These are phyloP conservation scores for Phytophthora hibernalis DNA, from an alignment of 352 stramenopile species.

Conservation along the genomic window DNA sequence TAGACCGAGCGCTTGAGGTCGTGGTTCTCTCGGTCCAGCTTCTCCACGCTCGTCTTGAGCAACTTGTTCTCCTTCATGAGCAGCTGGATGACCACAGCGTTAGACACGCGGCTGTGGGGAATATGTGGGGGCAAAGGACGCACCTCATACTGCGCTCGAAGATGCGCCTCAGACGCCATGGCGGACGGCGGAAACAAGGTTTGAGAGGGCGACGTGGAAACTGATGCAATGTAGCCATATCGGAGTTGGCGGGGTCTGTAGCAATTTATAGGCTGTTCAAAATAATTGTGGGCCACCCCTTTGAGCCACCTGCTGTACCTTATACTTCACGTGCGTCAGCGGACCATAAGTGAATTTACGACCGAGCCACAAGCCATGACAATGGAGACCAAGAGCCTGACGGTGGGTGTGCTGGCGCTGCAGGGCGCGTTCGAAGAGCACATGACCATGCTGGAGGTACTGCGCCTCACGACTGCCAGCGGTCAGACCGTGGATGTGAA, in stretches of 20 bases:
- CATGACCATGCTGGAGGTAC: slow-evolving; percentile 80
- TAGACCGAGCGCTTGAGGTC: slow-evolving; percentile 93
- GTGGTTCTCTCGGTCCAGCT: slow-evolving; percentile 89
- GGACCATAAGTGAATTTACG: slow-evolving; percentile 11
- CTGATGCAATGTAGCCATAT: slow-evolving; percentile 23
- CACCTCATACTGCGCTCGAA: slow-evolving; percentile 88
- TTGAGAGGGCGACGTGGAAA: not conserved
- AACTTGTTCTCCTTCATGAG: slow-evolving; percentile 88
- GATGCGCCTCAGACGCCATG: slow-evolving; percentile 84
- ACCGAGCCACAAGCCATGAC: slow-evolving; percentile 7
- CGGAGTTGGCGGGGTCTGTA: not conserved
- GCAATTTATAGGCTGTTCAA: not conserved
- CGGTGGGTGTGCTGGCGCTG: slow-evolving; percentile 88
- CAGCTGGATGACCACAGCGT: slow-evolving; percentile 33
- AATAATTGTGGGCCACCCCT: slow-evolving; percentile 5
- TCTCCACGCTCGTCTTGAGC: slow-evolving; percentile 83
- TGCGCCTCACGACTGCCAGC: slow-evolving; percentile 30
- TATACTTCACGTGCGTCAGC: not conserved
- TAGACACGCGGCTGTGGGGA: not conserved
- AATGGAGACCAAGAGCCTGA: slow-evolving; percentile 39
- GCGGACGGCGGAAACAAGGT: not conserved
- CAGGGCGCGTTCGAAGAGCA: slow-evolving; percentile 94
- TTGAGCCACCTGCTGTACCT: slow-evolving; percentile 5
- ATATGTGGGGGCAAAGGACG: slow-evolving; percentile 1
- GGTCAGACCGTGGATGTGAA: slow-evolving; percentile 48